phyloP scores from a whole-genome alignment of 441 rosid species.

The Croton laevigatus region DNA sequence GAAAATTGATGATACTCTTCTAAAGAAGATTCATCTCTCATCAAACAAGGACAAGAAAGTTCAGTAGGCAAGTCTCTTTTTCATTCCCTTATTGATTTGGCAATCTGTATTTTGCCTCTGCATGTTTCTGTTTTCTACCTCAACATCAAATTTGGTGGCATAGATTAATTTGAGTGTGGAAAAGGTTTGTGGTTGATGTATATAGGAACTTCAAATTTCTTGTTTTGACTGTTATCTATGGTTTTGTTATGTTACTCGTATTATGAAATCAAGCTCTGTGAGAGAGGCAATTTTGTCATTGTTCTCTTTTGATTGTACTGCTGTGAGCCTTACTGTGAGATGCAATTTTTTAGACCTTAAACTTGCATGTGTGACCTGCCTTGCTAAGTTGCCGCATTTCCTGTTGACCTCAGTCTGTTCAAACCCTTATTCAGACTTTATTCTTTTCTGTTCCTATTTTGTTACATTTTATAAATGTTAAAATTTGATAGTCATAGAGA shows the following conservation, averaged over 20 bases:
- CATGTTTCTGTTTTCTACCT: background rate
- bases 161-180: background rate
- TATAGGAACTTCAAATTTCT: background rate
- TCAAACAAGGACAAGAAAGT: slow-evolving; percentile 66
- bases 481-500: background rate
- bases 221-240: background rate
- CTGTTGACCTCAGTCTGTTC: background rate
- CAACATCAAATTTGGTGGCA: background rate
- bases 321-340: background rate
- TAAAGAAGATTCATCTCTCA: slow-evolving; percentile 53
- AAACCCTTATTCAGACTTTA: no score
- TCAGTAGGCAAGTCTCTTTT: slow-evolving; percentile 49
- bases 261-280: background rate
- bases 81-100: background rate
- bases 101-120: background rate
- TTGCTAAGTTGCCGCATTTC: background rate
- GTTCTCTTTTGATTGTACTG: background rate
- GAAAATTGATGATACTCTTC: slow-evolving; percentile 48
- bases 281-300: background rate
- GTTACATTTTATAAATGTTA: background rate
- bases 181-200: background rate
- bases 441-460: no score
- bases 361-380: background rate
- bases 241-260: background rate
- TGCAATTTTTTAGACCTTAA: background rate